These are phyloP conservation scores for Erysimum cheiranthoides DNA, from an alignment of 345 rosid genomes.

Conservation along the genomic window DNA sequence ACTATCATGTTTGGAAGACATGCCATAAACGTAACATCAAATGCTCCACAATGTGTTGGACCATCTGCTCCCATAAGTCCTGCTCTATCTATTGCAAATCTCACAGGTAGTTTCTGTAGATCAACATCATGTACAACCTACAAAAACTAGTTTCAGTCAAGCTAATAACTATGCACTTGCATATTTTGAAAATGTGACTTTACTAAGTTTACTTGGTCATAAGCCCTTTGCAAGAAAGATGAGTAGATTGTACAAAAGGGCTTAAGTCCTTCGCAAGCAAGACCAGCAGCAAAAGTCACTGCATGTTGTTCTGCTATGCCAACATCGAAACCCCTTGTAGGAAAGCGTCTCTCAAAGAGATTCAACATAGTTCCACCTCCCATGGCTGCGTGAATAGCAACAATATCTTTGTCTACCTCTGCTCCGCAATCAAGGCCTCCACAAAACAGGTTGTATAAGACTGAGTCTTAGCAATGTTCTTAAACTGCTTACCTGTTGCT, in stretches of 20 bases:
- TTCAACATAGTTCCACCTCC: not conserved
- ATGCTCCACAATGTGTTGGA: slow-evolving; percentile 94
- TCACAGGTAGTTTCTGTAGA: slow-evolving; percentile 88
- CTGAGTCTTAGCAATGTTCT: not conserved
- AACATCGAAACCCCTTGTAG: not conserved
- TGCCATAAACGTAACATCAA: slow-evolving; percentile 92
- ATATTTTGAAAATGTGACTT: not conserved
- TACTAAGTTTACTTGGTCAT: slow-evolving; percentile 7
- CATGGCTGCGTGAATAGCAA: slow-evolving; percentile 1
- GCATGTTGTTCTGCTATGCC: slow-evolving; percentile 1
- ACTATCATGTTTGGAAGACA: slow-evolving; percentile 98
- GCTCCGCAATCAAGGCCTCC: slow-evolving; percentile 2
- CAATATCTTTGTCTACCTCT: not conserved
- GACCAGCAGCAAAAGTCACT: not conserved
- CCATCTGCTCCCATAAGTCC: slow-evolving; percentile 97
- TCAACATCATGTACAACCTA: slow-evolving; percentile 96
- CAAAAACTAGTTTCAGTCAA: slow-evolving; percentile 35
- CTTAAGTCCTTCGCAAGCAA: not conserved
- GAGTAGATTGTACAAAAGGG: slow-evolving; percentile 3
- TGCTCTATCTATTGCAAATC: slow-evolving; percentile 96
- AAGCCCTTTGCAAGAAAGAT: not conserved
- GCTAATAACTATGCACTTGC: not conserved
- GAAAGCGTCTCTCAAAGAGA: not conserved
- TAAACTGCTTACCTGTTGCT: not conserved
- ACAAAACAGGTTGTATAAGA: not conserved